A percentile compares a stretch with the other conserved stretches of the same genome.
phyloP scores from a whole-genome alignment of 1,284 basidiomycete species.

The Sutorius eximius region DNA sequence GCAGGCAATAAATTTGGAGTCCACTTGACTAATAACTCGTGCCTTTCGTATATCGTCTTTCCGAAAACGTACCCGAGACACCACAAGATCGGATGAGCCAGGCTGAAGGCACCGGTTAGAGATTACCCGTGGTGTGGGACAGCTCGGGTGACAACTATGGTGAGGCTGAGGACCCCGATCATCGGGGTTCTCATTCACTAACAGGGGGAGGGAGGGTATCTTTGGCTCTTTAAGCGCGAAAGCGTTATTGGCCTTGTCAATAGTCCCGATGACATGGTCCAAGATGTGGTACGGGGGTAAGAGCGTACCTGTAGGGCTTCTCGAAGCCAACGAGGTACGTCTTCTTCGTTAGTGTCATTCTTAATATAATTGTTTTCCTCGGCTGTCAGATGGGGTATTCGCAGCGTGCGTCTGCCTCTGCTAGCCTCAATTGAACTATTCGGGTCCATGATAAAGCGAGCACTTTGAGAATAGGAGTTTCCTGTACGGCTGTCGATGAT shows the following conservation, averaged over 20 bases:
- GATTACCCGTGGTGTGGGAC: slow-evolving; percentile 5
- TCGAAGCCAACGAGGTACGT: slow-evolving; percentile 53
- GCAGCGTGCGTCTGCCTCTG: slow-evolving; percentile 18
- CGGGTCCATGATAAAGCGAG: slow-evolving; percentile 18
- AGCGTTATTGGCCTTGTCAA: slow-evolving; percentile 48
- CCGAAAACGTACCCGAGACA: slow-evolving; percentile 42
- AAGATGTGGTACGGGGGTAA: slow-evolving; percentile 7
- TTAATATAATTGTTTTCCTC: slow-evolving; percentile 2
- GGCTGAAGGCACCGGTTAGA: slow-evolving; percentile 12
- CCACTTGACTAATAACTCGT: slow-evolving; percentile 77
- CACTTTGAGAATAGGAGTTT: slow-evolving; percentile 47
- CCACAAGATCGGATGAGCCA: slow-evolving; percentile 14
- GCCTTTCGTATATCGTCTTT: slow-evolving; percentile 55
- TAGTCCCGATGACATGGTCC: slow-evolving; percentile 6
- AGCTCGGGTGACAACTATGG: slow-evolving; percentile 15
- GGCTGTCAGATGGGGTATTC: slow-evolving; percentile 4
- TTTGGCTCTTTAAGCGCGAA: slow-evolving; percentile 47
- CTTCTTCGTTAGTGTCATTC: slow-evolving; percentile 3
- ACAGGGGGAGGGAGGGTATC: slow-evolving; percentile 44
- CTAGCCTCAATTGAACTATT: slow-evolving; percentile 10
- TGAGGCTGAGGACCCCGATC: slow-evolving; percentile 11
- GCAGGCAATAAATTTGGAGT: slow-evolving; percentile 87
- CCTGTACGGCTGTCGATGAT: slow-evolving; percentile 67
- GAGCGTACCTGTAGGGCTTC: slow-evolving; percentile 47
- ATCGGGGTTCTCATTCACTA: slow-evolving; percentile 17